Evolutionary conservation across 2,329 filamentous ascomycete genomes (phyloP), one percentile per base, ranked within the genome.

Genomic region (Cordyceps fumosorosea): DNA sequence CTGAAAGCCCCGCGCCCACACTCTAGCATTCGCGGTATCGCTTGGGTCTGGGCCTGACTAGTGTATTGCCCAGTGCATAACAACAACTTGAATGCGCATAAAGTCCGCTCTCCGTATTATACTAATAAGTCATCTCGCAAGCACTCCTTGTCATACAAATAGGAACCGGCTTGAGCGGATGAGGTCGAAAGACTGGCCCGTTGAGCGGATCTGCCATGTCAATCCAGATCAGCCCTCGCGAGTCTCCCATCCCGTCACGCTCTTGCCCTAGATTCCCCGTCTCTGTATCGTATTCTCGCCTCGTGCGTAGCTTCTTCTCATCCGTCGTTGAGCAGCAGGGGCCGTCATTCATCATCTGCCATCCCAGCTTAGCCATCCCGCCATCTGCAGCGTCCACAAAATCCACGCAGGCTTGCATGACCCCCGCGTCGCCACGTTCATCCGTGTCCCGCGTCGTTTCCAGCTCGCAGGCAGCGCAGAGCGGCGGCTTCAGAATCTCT

Each of bases 141-240:
- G 56, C 24, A n/a, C 54, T 37, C 40, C 29, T 53, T 8, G 29
- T 59, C 61, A 62, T 82, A 69, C 77, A 80, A 16, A 66, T 63
- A 0, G 82, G 82, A 12, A 84, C 76, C 1, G 81, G 80, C 64
- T 84, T 85, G 12, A 80, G 74, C 4, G 74, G 76, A 58, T 75
- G 77, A 1, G 80, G 79, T 64, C 72, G 75, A 67, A 84, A 84
- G 2, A 78, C 73, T 4, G 74, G 71, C 11, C 75, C 70, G 16
- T 78, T 75, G 12, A 84, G 64, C 0, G 83, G 82, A 64, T 85
- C 77, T 32, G 72, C 71, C 5, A 82, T 76, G 40, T 80, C 78
- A 7, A 84, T 76, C 69, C 82, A 84, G 6, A 84, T 77, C 67
- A 71, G 16, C 69, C 65, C 58, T 62, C 48, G 62, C 45, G 55